A percentile compares a stretch with the other conserved stretches of the same genome.
phyloP scores from a whole-genome alignment of 1,284 basidiomycete species.

The Papiliotrema terrestris region DNA sequence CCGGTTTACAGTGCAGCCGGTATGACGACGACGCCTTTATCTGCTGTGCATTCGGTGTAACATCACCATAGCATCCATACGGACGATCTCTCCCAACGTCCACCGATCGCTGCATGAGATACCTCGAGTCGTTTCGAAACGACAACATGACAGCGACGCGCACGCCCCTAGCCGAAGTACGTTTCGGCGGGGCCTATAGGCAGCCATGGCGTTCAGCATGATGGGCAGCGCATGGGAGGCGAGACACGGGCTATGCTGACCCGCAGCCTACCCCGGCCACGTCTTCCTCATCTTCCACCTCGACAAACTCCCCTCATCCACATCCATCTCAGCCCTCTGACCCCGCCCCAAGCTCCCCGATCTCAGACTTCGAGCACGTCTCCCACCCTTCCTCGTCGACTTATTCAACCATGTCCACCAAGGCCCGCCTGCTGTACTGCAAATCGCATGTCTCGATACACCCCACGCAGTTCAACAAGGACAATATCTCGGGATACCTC shows the following conservation, averaged over 20 bases:
- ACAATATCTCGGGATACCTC: conserved; percentile 91
- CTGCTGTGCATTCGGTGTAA: too few relatives aligned
- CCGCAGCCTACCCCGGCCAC: too few relatives aligned
- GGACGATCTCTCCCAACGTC: not conserved
- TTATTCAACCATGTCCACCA: conserved; percentile 8
- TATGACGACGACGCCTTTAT: too few relatives aligned
- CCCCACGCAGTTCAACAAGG: conserved; percentile 82
- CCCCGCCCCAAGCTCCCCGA: conserved; percentile 3
- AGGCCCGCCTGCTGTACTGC: conserved; percentile 64
- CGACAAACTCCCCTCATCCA: not conserved
- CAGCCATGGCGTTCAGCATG: not conserved
- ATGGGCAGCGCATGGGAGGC: not conserved
- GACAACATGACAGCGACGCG: not conserved
- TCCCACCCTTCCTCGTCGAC: conserved; percentile 9
- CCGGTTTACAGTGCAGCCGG: not conserved
- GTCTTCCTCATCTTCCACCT: not conserved
- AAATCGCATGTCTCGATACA: conserved; percentile 93
- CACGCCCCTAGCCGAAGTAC: not conserved
- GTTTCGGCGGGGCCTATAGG: not conserved
- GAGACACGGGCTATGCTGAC: too few relatives aligned
- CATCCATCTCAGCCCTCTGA: not conserved
- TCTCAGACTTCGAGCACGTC: conserved; percentile 16
- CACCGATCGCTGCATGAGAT: not conserved
- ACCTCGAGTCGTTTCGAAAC: not conserved
- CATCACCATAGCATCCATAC: not conserved